These are phyloP conservation scores for Plasmodium ovale DNA, from an alignment of 169 alveolate species.

Conservation along the genomic window DNA sequence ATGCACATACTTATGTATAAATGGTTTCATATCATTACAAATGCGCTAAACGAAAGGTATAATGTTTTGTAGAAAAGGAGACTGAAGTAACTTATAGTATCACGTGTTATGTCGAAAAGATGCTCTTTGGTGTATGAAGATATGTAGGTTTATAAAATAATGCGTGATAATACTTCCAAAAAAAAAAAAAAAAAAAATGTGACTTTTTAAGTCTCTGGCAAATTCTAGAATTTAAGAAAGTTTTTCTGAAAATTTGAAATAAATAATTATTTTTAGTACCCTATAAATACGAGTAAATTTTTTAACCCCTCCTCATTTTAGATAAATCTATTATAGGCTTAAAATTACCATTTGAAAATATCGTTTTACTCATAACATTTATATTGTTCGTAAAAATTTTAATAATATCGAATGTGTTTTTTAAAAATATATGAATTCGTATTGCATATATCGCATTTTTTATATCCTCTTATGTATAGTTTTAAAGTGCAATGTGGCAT, in stretches of 20 bases:
- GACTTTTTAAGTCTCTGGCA: neutral
- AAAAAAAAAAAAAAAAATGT: neutral
- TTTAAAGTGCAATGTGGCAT: constrained; percentile 17
- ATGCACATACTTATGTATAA: too few relatives aligned
- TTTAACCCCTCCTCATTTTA: constrained; percentile 46
- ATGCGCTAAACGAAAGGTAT: too few relatives aligned
- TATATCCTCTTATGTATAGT: constrained; percentile 42
- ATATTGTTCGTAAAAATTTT: constrained; percentile 54
- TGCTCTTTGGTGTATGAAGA: too few relatives aligned
- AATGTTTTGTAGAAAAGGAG: too few relatives aligned
- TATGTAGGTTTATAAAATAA: neutral
- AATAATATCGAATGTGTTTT: constrained; percentile 49
- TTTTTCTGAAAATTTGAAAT: constrained; percentile 23
- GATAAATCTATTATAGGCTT: constrained; percentile 65
- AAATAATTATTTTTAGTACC: constrained; percentile 57
- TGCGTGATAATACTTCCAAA: neutral
- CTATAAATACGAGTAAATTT: constrained; percentile 54
- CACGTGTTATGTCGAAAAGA: too few relatives aligned
- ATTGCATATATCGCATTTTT: constrained; percentile 40
- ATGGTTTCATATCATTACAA: too few relatives aligned
- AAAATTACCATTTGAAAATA: constrained; percentile 37
- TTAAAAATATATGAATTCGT: constrained; percentile 38
- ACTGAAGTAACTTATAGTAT: too few relatives aligned
- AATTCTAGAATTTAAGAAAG: constrained; percentile 6
- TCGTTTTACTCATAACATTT: constrained; percentile 23